Conservation (phyloP, 169 alveolate species). For the Miamiensis avidus region DNA sequence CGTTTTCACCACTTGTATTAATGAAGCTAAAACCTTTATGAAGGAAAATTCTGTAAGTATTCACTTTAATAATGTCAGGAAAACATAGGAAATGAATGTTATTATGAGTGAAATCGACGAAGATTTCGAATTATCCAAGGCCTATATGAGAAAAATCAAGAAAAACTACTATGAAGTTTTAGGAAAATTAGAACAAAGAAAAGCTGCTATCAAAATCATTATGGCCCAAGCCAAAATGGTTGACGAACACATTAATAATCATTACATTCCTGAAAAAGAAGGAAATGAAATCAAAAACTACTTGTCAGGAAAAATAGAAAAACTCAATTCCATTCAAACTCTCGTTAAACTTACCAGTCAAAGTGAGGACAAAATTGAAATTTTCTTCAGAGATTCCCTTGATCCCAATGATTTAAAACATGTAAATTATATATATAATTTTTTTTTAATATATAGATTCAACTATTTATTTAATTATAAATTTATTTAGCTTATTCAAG, state of each 20-base stretch:
- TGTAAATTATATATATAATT: neutral
- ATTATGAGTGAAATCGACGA: neutral
- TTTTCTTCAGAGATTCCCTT: neutral
- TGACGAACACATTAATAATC: neutral
- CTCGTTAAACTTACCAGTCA: neutral
- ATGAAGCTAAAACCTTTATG: neutral
- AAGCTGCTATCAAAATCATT: neutral
- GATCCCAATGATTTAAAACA: neutral
- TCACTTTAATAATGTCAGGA: neutral
- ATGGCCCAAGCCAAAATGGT: neutral
- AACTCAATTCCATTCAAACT: neutral
- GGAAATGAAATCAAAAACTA: neutral
- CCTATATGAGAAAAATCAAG: neutral
- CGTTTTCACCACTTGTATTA: neutral
- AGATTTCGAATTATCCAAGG: neutral
- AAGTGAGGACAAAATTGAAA: neutral
- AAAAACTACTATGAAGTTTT: neutral
- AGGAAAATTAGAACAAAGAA: neutral
- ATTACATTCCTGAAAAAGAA: neutral
- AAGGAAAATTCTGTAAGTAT: neutral
- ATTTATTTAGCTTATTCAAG: neutral
- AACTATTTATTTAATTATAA: too few relatives aligned
- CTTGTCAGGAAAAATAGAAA: neutral
- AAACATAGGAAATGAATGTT: neutral
- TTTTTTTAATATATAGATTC: too few relatives aligned